These are phyloP conservation scores for Ustilago shanxiensis DNA, from an alignment of 1,284 basidiomycete genomes.

Conservation along the genomic window DNA sequence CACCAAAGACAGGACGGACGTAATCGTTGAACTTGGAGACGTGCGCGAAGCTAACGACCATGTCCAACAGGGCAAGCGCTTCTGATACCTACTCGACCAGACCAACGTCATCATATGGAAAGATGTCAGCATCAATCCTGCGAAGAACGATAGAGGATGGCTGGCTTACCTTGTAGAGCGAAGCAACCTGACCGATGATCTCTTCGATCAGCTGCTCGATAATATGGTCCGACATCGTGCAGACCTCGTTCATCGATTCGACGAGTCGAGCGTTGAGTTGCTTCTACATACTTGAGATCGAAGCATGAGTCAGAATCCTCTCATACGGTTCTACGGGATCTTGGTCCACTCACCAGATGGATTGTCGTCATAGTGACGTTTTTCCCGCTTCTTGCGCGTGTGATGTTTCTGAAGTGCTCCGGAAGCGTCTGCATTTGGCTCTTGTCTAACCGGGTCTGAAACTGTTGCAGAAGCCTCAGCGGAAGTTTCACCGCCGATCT, in stretches of 20 bases:
- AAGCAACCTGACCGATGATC: slow-evolving; percentile 37
- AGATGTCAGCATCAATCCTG: neutral
- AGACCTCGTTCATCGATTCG: slow-evolving; percentile 83
- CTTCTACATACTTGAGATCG: slow-evolving; percentile 71
- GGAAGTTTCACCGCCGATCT: neutral
- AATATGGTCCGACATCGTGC: slow-evolving; percentile 79
- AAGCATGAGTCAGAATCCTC: neutral
- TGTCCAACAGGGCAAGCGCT: slow-evolving; percentile 57
- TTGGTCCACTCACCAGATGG: slow-evolving; percentile 71
- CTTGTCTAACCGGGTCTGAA: slow-evolving; percentile 25
- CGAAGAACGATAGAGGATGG: neutral
- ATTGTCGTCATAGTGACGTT: slow-evolving; percentile 82
- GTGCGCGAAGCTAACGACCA: slow-evolving; percentile 52
- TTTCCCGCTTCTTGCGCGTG: slow-evolving; percentile 75
- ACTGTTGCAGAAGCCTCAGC: neutral
- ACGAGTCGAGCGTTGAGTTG: slow-evolving; percentile 86
- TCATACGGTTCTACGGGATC: neutral
- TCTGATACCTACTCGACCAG: slow-evolving; percentile 49
- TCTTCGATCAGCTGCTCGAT: slow-evolving; percentile 49
- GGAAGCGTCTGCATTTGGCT: slow-evolving; percentile 15
- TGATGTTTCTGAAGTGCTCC: slow-evolving; percentile 76
- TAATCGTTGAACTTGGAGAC: slow-evolving; percentile 41
- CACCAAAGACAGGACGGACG: slow-evolving; percentile 53
- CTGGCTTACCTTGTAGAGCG: slow-evolving; percentile 52
- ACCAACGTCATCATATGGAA: neutral